Base-by-base conservation (phyloP, 164 flowering plant genomes). In the Santalum album region DNA sequence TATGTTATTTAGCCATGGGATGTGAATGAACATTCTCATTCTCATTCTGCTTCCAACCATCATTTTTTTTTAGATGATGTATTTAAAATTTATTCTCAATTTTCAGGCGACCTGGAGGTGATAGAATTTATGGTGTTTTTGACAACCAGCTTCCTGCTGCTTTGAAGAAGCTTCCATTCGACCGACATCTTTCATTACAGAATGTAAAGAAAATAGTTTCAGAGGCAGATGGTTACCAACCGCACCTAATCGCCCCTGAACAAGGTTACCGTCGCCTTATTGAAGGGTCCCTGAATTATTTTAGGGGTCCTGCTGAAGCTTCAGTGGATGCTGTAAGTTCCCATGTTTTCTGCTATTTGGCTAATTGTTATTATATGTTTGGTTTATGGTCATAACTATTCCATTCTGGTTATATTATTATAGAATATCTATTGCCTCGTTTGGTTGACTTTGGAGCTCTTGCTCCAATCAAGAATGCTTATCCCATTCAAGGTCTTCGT, bases 81-180 rank as follows among this genome's bases (percentile, higher is more conserved):
- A 38, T 11, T 14, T 38, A 15, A 38, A 14, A n/a, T 6, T 10
- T 46, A 10, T 25, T 19, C 23, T 23, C 16, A 24, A 15, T 17
- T 52, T 16, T 27, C 58, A 76, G 78, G 69, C 71, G 80, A 40
- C 69, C 78, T 53, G 80, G 80, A 16, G 80, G 80, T 65, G 80
- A 76, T 64, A 59, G 73, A 14, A 76, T 76, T 39, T 76, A 76
- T 61, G 69, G 72, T 7, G 77, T 76, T 38, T 76, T 76, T 59
- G 80, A 76, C 65, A 65, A 76, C 56, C 76, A 73, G 66, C 74
- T 76, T 20, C 80, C 80, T 26, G 77, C 80, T 68, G 80, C 80
- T 39, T 42, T 76, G 47, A 70, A 62, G 61, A 76, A 68, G 65
- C 75, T 76, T 53, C 80, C 72, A 29, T 65, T 73, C 65, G 80